A percentile compares a stretch with the other conserved stretches of the same genome.
These are phyloP conservation scores for Hypoxylon sp. DNA, from an alignment of 2,329 filamentous ascomycete species.

Conservation along the genomic window DNA sequence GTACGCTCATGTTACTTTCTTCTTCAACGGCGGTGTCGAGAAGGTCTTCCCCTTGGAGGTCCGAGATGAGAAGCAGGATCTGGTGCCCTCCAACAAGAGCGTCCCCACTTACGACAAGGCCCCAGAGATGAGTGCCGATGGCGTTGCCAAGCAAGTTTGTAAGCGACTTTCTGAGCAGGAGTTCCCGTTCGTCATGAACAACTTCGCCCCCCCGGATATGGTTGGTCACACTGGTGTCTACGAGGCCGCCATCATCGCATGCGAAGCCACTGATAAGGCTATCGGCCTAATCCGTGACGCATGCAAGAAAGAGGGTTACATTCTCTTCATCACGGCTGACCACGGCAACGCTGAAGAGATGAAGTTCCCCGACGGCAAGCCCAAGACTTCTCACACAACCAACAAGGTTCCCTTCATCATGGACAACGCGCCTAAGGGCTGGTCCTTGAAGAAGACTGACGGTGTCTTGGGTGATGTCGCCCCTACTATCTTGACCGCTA, in stretches of 20 bases:
- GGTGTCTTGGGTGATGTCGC: slow-evolving; percentile 97
- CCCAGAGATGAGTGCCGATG: slow-evolving; percentile 95
- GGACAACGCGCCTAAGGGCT: slow-evolving; percentile 94
- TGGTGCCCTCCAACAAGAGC: slow-evolving; percentile 88
- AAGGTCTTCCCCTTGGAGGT: slow-evolving; percentile 94
- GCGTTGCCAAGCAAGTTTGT: slow-evolving; percentile 88
- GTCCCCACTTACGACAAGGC: slow-evolving; percentile 96
- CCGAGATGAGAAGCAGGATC: slow-evolving; percentile 83
- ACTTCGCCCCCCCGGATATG: slow-evolving; percentile 99
- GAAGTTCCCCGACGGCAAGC: slow-evolving; percentile 94
- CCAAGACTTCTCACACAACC: slow-evolving; percentile 97
- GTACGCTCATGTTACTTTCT: slow-evolving; percentile 99
- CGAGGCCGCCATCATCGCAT: slow-evolving; percentile 89
- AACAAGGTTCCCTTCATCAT: slow-evolving; percentile 99
- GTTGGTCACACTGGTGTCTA: slow-evolving; percentile 99
- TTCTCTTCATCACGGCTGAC: slow-evolving; percentile 95
- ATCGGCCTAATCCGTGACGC: slow-evolving; percentile 93
- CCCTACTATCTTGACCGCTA: slow-evolving; percentile 89
- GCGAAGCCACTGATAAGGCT: slow-evolving; percentile 89
- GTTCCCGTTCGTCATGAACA: slow-evolving; percentile 99
- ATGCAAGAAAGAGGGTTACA: slow-evolving; percentile 93
- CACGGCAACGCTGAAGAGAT: slow-evolving; percentile 99
- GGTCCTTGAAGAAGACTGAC: slow-evolving; percentile 82
- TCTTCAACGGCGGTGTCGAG: slow-evolving; percentile 99
- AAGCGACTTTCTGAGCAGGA: slow-evolving; percentile 88